These are phyloP conservation scores for Penicillium nucicola DNA, from an alignment of 495 filamentous ascomycete genomes.

Conservation along the genomic window DNA sequence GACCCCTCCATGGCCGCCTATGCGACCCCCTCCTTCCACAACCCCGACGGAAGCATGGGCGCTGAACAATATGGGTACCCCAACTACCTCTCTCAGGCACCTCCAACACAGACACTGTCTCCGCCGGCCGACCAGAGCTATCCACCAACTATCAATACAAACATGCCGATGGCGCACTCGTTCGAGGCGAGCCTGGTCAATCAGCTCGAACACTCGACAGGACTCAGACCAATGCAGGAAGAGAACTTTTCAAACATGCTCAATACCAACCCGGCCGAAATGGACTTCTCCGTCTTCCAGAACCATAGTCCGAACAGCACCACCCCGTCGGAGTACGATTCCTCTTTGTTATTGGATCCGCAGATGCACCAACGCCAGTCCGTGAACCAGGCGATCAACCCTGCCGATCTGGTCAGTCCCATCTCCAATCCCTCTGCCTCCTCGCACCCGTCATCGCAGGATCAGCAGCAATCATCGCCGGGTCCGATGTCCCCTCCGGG, in stretches of 20 bases:
- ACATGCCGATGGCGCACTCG: conserved; percentile 36
- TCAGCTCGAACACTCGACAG: conserved; percentile 31
- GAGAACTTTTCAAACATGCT: conserved; percentile 42
- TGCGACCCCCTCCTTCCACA: conserved; percentile 21
- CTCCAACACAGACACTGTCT: conserved; percentile 24
- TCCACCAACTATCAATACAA: conserved; percentile 21
- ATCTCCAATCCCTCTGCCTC: conserved; percentile 69
- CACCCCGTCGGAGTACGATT: conserved; percentile 33
- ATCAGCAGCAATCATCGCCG: conserved; percentile 49
- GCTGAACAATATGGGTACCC: conserved; percentile 32
- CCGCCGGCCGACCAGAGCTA: conserved; percentile 30
- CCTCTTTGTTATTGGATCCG: conserved; percentile 45
- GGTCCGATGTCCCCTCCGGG: conserved; percentile 53
- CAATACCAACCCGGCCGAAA: conserved; percentile 31
- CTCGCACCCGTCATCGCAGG: conserved; percentile 66
- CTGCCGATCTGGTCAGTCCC: conserved; percentile 65
- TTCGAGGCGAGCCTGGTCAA: conserved; percentile 36
- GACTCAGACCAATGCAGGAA: conserved; percentile 22
- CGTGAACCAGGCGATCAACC: conserved; percentile 52
- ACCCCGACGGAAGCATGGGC: conserved; percentile 17
- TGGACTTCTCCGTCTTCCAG: conserved; percentile 42
- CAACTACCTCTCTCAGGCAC: conserved; percentile 25
- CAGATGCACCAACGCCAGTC: conserved; percentile 39
- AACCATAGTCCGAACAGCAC: conserved; percentile 32
- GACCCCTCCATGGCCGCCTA: conserved; percentile 39